These are phyloP conservation scores for Seiridium cupressi DNA, from an alignment of 2,329 filamentous ascomycete genomes.

Conservation along the genomic window DNA sequence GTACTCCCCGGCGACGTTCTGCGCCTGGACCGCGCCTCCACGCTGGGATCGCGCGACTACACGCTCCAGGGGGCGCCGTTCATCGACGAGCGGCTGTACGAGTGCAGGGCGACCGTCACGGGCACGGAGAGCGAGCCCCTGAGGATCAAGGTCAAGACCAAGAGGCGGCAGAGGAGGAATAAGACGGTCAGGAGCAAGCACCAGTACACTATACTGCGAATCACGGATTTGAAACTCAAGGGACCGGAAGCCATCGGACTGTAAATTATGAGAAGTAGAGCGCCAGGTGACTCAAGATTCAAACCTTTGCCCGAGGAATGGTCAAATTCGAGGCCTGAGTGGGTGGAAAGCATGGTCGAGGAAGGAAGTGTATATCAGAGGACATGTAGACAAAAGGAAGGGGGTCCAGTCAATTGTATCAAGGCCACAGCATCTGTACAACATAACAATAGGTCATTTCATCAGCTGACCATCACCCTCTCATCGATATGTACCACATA, in stretches of 20 bases:
- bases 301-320: background rate
- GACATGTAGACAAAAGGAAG: background rate
- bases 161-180: conserved; percentile 70
- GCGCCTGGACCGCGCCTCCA: conserved; percentile 79
- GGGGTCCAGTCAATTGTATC: background rate
- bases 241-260: conserved; percentile 2
- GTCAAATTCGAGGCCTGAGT: too few species aligned
- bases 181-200: conserved; percentile 88
- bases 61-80: conserved; percentile 82
- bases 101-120: conserved; percentile 81
- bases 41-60: conserved; percentile 84
- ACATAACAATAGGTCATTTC: background rate
- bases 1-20: conserved; percentile 81
- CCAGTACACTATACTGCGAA: conserved; percentile 78
- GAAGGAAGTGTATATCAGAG: background rate
- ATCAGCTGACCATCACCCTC: background rate
- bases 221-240: conserved; percentile 73
- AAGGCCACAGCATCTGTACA: background rate
- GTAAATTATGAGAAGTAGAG: background rate
- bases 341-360: too few species aligned
- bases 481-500: background rate
- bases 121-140: conserved; percentile 81
- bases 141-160: conserved; percentile 77
- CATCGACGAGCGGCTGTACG: conserved; percentile 79
- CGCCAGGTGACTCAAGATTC: background rate